Evolutionary conservation across 306 rosid species (phyloP).

Genomic region (Pterocarpus santalinus): DNA sequence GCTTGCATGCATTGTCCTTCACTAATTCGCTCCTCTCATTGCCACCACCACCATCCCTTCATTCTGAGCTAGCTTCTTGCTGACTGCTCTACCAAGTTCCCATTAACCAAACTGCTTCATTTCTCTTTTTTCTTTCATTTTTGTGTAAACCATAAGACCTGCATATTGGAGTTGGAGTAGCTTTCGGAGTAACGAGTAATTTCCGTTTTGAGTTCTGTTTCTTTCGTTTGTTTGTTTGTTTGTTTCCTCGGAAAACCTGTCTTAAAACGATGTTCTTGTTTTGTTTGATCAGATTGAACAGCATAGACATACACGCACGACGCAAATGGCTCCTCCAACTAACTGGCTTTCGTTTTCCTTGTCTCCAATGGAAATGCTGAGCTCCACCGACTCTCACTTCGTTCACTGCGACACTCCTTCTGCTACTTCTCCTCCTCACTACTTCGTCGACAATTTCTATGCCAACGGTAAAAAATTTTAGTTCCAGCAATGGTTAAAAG

Average conservation of each 20-base stretch:
- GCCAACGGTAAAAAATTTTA: constrained; percentile 52
- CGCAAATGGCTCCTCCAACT: constrained; percentile 70
- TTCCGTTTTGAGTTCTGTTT: constrained; percentile 39
- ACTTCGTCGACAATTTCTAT: constrained; percentile 67
- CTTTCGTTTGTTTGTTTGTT: constrained; percentile 28
- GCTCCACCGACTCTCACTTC: constrained; percentile 60
- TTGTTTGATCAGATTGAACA: neutral
- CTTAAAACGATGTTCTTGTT: constrained; percentile 16
- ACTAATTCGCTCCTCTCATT: neutral
- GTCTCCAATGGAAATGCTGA: constrained; percentile 78
- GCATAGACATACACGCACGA: neutral
- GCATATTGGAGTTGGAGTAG: neutral
- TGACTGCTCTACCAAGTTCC: too few relatives aligned
- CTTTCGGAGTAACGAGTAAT: constrained; percentile 61
- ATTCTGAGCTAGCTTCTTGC: too few relatives aligned
- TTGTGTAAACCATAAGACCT: neutral
- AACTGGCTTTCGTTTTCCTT: constrained; percentile 85
- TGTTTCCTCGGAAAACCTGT: constrained; percentile 44
- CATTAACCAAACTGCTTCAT: neutral
- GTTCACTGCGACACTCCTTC: constrained; percentile 50
- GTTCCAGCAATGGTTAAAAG: too few relatives aligned
- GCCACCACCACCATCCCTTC: neutral
- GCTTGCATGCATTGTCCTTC: too few relatives aligned
- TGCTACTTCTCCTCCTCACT: constrained; percentile 64
- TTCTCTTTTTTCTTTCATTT: neutral